Percentiles rank a stretch among this genome's conserved stretches.
Evolutionary conservation across 2,329 filamentous ascomycete genomes (phyloP).

Genomic region (Alternaria metachromatica): DNA sequence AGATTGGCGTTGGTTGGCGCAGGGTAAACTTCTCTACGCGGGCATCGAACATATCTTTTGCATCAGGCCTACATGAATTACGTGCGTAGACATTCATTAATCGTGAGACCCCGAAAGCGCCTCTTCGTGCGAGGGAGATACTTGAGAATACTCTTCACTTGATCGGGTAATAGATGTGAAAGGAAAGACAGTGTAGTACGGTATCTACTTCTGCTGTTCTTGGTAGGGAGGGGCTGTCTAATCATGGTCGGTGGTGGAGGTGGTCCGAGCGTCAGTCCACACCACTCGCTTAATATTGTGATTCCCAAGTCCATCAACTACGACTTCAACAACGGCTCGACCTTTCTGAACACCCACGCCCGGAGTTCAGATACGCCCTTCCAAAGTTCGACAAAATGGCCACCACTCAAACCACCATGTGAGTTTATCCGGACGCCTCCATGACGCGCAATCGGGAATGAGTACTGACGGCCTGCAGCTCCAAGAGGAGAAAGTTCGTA

Average conservation of each 20-base stretch:
- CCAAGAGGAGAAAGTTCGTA: slow-evolving; percentile 80
- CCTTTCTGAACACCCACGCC: slow-evolving; percentile 41
- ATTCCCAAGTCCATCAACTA: slow-evolving; percentile 17
- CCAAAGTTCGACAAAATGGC: slow-evolving; percentile 49
- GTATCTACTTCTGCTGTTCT: neutral
- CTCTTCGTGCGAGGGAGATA: neutral
- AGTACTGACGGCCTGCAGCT: slow-evolving; percentile 61
- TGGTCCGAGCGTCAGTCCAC: slow-evolving; percentile 15
- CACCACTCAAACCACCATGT: slow-evolving; percentile 52
- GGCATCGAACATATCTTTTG: neutral
- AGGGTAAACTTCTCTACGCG: neutral
- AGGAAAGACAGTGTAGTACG: neutral
- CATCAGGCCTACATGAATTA: neutral
- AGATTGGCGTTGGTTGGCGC: slow-evolving; percentile 5
- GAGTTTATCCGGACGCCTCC: slow-evolving; percentile 26
- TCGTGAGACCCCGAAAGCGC: neutral
- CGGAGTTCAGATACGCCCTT: slow-evolving; percentile 46
- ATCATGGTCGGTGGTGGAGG: slow-evolving; percentile 4
- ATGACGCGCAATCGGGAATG: slow-evolving; percentile 5
- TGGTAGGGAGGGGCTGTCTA: slow-evolving; percentile 3
- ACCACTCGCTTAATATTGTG: slow-evolving; percentile 23
- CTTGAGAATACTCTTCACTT: neutral
- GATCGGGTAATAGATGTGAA: neutral
- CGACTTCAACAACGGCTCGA: slow-evolving; percentile 40
- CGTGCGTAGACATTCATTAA: neutral